phyloP scores from a whole-genome alignment of 495 filamentous ascomycete species.

The Neurospora tetraspora region DNA sequence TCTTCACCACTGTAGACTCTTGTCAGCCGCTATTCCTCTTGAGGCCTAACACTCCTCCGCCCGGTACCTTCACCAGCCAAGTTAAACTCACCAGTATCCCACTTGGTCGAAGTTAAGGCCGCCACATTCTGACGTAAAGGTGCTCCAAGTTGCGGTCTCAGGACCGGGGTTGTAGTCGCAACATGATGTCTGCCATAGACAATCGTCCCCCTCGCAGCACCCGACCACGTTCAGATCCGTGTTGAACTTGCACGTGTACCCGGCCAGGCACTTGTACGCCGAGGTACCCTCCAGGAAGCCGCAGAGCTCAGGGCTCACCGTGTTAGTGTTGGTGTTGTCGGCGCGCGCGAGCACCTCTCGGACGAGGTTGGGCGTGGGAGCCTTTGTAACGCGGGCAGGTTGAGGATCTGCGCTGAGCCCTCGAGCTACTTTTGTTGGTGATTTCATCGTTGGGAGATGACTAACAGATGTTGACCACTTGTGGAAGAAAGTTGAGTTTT shows the following conservation, averaged over 20 bases:
- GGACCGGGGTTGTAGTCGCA: background rate
- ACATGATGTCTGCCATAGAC: background rate
- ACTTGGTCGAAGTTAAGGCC: background rate
- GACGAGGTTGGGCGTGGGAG: background rate
- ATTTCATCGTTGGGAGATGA: background rate
- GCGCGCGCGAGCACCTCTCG: background rate
- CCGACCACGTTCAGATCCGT: constrained; percentile 1
- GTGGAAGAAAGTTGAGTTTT: background rate
- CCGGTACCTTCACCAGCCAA: background rate
- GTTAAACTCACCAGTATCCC: background rate
- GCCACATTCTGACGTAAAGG: background rate
- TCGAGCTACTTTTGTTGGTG: background rate
- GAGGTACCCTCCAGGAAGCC: background rate
- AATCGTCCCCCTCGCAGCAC: constrained; percentile 2
- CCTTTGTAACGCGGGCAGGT: background rate
- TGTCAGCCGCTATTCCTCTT: background rate
- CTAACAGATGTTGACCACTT: background rate
- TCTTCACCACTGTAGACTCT: background rate
- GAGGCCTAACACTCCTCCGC: no score
- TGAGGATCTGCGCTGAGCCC: background rate
- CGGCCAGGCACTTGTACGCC: background rate
- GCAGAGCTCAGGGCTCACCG: constrained; percentile 1
- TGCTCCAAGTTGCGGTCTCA: background rate
- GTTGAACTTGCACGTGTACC: constrained; percentile 6
- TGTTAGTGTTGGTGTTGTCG: background rate